Conservation (phyloP, 2,329 filamentous ascomycete genomes). For the Penicillium sp. region DNA sequence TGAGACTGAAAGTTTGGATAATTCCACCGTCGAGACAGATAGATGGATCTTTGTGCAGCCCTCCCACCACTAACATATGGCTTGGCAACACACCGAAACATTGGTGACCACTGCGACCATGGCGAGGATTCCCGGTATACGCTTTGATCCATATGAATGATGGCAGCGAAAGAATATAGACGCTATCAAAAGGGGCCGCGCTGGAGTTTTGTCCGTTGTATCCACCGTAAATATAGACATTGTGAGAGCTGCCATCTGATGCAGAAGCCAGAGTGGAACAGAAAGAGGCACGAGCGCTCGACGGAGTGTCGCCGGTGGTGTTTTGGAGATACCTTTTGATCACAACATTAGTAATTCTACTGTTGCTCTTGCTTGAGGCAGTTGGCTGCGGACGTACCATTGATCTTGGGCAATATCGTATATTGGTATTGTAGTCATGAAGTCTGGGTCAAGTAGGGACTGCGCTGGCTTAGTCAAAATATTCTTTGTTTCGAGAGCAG, state of each 20-base stretch:
- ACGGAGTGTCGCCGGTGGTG: conserved; percentile 34
- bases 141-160: conserved; percentile 7
- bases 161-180: conserved; percentile 9
- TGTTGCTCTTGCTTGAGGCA: neutral
- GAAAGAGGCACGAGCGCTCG: conserved; percentile 31
- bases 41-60: conserved; percentile 3
- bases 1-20: conserved; percentile 1
- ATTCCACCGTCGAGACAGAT: conserved; percentile 5
- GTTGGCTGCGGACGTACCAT: conserved; percentile 22
- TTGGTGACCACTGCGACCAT: conserved; percentile 6
- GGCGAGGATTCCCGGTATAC: neutral
- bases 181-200: conserved; percentile 37
- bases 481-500: neutral
- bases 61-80: conserved; percentile 6
- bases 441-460: conserved; percentile 17
- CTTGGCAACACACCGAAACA: conserved; percentile 2
- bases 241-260: conserved; percentile 40
- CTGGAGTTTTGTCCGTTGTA: conserved; percentile 34
- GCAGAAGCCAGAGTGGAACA: conserved; percentile 39
- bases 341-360: conserved; percentile 5
- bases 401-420: conserved; percentile 33
- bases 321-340: conserved; percentile 38
- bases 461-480: neutral
- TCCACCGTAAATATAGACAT: conserved; percentile 52
- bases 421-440: conserved; percentile 36